phyloP scores from a whole-genome alignment of 108 stramenopile genomes.

The Aureococcus anophagefferens region DNA sequence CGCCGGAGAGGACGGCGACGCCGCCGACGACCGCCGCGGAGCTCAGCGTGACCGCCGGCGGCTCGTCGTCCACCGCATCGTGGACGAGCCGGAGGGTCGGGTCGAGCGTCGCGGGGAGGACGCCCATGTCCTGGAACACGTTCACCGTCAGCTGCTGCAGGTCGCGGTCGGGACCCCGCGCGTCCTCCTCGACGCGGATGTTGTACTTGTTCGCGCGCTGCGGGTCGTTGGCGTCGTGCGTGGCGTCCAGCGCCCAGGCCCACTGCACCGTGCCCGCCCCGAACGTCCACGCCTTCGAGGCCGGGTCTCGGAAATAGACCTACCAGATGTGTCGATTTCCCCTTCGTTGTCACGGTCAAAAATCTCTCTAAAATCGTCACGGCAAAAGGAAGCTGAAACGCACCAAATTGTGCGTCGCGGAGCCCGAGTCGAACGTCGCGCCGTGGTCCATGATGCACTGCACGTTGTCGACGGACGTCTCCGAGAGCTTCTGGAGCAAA shows the following conservation, averaged over 20 bases:
- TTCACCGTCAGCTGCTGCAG: neutral
- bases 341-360: no score
- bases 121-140: no score
- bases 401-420: neutral
- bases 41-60: no score
- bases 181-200: neutral
- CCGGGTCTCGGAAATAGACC: neutral
- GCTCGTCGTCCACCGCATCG: no score
- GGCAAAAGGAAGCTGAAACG: neutral
- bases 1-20: no score
- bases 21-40: no score
- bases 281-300: neutral
- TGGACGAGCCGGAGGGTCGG: no score
- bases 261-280: conserved; percentile 1
- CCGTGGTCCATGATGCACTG: neutral
- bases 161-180: neutral
- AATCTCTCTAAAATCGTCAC: neutral
- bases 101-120: no score
- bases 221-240: neutral
- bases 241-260: neutral
- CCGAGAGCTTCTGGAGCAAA: neutral
- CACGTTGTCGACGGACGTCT: neutral
- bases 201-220: neutral
- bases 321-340: neutral
- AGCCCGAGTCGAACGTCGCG: neutral